Percentiles rank a stretch among this genome's conserved stretches.
These are phyloP conservation scores for Spatholobus suberectus DNA, from an alignment of 306 rosid species.

Conservation along the genomic window DNA sequence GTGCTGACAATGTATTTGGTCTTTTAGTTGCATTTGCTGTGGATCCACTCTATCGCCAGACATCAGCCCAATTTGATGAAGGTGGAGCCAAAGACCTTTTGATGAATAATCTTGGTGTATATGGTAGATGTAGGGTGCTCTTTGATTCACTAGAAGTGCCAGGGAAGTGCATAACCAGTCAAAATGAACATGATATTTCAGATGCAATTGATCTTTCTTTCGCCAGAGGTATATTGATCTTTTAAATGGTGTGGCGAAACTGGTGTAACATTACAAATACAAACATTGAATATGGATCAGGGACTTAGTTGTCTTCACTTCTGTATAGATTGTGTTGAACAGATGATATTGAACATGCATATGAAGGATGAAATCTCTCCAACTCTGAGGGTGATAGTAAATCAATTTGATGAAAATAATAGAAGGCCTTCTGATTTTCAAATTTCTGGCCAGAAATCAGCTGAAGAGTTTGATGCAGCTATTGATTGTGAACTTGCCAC, in stretches of 20 bases:
- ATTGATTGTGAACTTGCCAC: constrained; percentile 47
- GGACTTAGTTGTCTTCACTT: constrained; percentile 14
- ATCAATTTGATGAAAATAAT: constrained; percentile 75
- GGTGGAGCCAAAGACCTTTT: constrained; percentile 97
- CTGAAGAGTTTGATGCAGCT: constrained; percentile 51
- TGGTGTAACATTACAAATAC: constrained; percentile 20
- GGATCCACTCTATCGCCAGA: constrained; percentile 95
- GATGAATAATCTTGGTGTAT: constrained; percentile 90
- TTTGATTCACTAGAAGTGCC: constrained; percentile 90
- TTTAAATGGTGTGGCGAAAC: constrained; percentile 26
- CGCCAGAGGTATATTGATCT: constrained; percentile 68
- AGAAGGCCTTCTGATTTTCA: constrained; percentile 67
- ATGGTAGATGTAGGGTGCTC: constrained; percentile 81
- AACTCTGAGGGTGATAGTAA: constrained; percentile 67
- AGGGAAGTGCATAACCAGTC: constrained; percentile 58
- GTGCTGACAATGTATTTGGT: constrained; percentile 38
- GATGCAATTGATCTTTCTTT: constrained; percentile 83
- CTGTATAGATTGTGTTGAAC: constrained; percentile 69
- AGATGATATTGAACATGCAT: constrained; percentile 70
- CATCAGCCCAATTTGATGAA: constrained; percentile 92
- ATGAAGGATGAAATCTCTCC: constrained; percentile 82
- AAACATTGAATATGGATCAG: constrained; percentile 14
- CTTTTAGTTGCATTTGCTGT: constrained; percentile 83
- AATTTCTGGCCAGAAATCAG: constrained; percentile 43
- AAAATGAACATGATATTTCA: constrained; percentile 56